phyloP scores from a whole-genome alignment of 2,329 filamentous ascomycete species.

The Fusarium irregulare region DNA sequence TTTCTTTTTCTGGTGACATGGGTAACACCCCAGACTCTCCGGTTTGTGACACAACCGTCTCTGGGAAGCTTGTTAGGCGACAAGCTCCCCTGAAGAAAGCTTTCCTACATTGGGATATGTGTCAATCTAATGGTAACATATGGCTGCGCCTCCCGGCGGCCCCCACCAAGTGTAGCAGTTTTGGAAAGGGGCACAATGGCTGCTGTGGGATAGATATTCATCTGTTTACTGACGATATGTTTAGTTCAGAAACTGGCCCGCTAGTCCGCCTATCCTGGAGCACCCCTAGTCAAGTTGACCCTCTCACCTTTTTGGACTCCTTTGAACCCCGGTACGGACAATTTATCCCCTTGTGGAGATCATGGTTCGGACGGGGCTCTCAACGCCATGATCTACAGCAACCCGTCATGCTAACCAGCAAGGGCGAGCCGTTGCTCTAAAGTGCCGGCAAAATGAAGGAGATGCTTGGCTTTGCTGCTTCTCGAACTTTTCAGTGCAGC shows the following conservation, averaged over 20 bases:
- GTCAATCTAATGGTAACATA: constrained; percentile 41
- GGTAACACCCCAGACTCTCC: constrained; percentile 29
- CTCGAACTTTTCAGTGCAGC: constrained; percentile 33
- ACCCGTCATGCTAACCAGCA: constrained; percentile 45
- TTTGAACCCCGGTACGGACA: constrained; percentile 43
- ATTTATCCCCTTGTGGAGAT: constrained; percentile 49
- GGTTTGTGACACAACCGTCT: constrained; percentile 39
- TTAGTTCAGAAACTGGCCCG: constrained; percentile 31
- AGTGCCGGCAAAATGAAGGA: constrained; percentile 42
- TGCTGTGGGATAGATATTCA: constrained; percentile 27
- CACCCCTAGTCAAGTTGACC: constrained; percentile 28
- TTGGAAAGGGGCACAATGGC: constrained; percentile 36
- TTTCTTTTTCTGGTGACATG: constrained; percentile 36
- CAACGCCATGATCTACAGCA: constrained; percentile 48
- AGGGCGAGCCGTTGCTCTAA: constrained; percentile 43
- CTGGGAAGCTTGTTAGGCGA: constrained; percentile 34
- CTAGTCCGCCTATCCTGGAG: constrained; percentile 27
- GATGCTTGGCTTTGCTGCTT: constrained; percentile 35
- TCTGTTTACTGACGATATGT: constrained; percentile 20
- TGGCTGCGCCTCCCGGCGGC: constrained; percentile 41
- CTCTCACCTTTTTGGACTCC: constrained; percentile 30
- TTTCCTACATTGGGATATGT: constrained; percentile 39
- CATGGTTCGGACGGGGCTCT: constrained; percentile 48
- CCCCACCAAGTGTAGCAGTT: constrained; percentile 24
- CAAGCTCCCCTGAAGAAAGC: constrained; percentile 36